Evolutionary conservation across 768 basidiomycete species (phyloP).

Genomic region (Daedalea quercina): DNA sequence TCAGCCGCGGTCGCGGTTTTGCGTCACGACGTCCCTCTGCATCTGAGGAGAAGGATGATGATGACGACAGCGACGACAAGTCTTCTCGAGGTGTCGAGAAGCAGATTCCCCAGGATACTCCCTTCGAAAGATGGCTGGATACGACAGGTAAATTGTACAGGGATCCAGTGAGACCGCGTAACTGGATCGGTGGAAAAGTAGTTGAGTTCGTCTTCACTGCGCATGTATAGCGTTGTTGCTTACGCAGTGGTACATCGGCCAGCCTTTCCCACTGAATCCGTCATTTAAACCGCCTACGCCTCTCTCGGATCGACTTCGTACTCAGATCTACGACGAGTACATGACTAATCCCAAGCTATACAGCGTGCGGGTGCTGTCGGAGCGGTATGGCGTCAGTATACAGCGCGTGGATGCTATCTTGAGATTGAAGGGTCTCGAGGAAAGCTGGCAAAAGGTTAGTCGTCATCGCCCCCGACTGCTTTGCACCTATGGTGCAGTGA

Average conservation of each 20-base stretch:
- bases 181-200: conserved; percentile 57
- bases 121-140: conserved; percentile 31
- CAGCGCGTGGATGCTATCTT: conserved; percentile 82
- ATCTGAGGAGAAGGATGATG: conserved; percentile 5
- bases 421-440: conserved; percentile 74
- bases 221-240: conserved; percentile 3
- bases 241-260: conserved; percentile 5
- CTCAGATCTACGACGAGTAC: conserved; percentile 53
- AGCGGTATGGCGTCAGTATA: conserved; percentile 57
- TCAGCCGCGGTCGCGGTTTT: neutral
- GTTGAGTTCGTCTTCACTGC: conserved; percentile 36
- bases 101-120: conserved; percentile 13
- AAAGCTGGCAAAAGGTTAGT: conserved; percentile 63
- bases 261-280: conserved; percentile 87
- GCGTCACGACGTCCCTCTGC: conserved; percentile 6
- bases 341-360: conserved; percentile 51
- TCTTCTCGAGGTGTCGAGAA: conserved; percentile 14
- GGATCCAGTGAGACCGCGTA: conserved; percentile 38
- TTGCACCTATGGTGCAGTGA: conserved; percentile 34
- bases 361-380: conserved; percentile 54
- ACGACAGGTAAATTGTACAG: conserved; percentile 37
- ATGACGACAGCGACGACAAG: conserved; percentile 9
- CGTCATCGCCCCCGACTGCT: neutral
- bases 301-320: conserved; percentile 54
- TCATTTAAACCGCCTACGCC: conserved; percentile 79